phyloP scores from a whole-genome alignment of 2,329 filamentous ascomycete species.

The Alternaria consortialis region DNA sequence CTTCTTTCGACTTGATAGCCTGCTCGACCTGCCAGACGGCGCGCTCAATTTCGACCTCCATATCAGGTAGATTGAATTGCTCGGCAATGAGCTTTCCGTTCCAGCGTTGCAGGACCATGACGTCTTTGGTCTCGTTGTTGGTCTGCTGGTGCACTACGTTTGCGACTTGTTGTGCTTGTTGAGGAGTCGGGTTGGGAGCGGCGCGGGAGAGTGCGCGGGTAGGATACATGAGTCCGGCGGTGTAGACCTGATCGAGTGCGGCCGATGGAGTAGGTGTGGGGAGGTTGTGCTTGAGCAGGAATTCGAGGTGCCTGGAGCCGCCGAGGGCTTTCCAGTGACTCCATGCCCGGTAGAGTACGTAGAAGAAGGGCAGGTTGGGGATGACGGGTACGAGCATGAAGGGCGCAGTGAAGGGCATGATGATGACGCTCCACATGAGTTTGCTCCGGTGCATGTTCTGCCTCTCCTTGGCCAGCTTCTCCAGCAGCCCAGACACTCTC shows the following conservation, averaged over 20 bases:
- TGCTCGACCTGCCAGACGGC: constrained; percentile 62
- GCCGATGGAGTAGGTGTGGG: constrained; percentile 72
- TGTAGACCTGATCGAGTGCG: constrained; percentile 78
- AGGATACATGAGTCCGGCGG: constrained; percentile 58
- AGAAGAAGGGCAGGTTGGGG: constrained; percentile 97
- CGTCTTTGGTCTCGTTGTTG: constrained; percentile 54
- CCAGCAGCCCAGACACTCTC: constrained; percentile 71
- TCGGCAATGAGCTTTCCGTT: constrained; percentile 63
- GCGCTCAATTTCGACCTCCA: constrained; percentile 64
- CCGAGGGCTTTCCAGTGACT: constrained; percentile 68
- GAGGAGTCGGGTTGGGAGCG: constrained; percentile 46
- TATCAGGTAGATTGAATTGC: constrained; percentile 58
- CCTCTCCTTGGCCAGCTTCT: constrained; percentile 78
- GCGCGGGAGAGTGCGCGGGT: constrained; percentile 52
- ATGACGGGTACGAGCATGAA: constrained; percentile 85
- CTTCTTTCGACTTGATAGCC: constrained; percentile 52
- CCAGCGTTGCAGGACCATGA: constrained; percentile 60
- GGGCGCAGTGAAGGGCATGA: constrained; percentile 76
- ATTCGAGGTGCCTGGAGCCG: constrained; percentile 85
- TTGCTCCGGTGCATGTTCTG: constrained; percentile 78
- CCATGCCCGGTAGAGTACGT: constrained; percentile 84
- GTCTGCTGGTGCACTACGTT: constrained; percentile 51
- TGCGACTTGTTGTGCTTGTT: constrained; percentile 52
- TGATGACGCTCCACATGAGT: constrained; percentile 74
- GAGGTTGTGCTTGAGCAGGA: constrained; percentile 77